Base-by-base conservation (phyloP, 2,329 filamentous ascomycete genomes). In the Ophiostoma perfectum region DNA sequence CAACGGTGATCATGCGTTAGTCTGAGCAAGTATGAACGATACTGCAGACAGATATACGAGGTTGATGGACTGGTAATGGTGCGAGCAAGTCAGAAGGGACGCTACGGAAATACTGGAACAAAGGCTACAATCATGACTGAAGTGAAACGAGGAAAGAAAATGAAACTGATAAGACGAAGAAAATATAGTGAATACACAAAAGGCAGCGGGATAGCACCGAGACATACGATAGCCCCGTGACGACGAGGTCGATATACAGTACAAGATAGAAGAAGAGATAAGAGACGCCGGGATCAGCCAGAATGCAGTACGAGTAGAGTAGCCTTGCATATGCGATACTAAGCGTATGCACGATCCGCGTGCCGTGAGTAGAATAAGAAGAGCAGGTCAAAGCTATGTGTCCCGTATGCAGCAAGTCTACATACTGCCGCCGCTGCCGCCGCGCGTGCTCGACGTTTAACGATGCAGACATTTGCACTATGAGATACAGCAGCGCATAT, bases 321-420 rank as follows among this genome's bases (percentile, higher is more conserved):
- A 60, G 55, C 55, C 55, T 60, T 60, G 27, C 55, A 60, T 60
- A 60, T 60, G 55, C 27, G 55, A 18, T n/a, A 6, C 27, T 58
- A 18, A n/a, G 55, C 55, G 55, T 16, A 60, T 60, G 55, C 55
- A 60, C 55, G 55, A 60, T 60, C 27, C 55, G 27, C 55, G 11
- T 27, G 27, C 27, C 27, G 27, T 27, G 27, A 49, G n/a, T 55
- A 55, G 7, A 14, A 18, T 27, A 55, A 9, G 49, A n/a, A 55
- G n/a, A 55, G 14, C 9, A 60, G 27, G 9, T 16, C 55, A 11
- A 38, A 16, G 3, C 11, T 27, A 27, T 27, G 27, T 1, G 27
- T 27, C 27, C 2, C 27, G 27, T 27, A 27, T 27, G 27, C 27
- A 27, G 27, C 27, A 27, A 2, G 27, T 27, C 27, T 27, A 27